phyloP scores from a whole-genome alignment of 371 early-diverging fungal species.

The Apophysomyces ossiformis region DNA sequence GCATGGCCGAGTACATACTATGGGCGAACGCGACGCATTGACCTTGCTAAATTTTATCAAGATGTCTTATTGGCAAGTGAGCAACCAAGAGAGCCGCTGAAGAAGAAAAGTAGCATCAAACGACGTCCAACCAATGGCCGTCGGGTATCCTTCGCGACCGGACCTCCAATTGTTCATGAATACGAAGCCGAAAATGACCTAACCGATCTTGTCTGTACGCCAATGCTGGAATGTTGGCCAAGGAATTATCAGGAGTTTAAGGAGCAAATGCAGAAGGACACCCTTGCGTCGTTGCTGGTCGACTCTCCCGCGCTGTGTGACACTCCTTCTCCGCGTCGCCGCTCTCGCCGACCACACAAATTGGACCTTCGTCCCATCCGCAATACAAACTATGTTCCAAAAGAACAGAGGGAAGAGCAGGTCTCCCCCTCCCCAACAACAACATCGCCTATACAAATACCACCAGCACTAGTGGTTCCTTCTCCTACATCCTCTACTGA shows the following conservation, averaged over 20 bases:
- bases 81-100: background rate
- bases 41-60: conserved; percentile 17
- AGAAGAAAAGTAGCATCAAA: conserved; percentile 5
- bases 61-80: conserved; percentile 14
- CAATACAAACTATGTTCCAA: conserved; percentile 8
- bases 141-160: conserved; percentile 36
- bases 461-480: background rate
- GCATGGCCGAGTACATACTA: conserved; percentile 8
- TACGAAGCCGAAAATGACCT: conserved; percentile 38
- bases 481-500: conserved; percentile 7
- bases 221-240: conserved; percentile 5
- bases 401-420: conserved; percentile 2
- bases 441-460: background rate
- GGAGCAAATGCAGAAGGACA: conserved; percentile 3
- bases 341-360: conserved; percentile 4
- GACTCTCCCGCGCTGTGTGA: conserved; percentile 1
- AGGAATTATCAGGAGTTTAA: conserved; percentile 9
- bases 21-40: conserved; percentile 10
- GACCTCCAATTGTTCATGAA: conserved; percentile 40
- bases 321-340: conserved; percentile 5
- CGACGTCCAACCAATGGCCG: conserved; percentile 16
- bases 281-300: background rate
- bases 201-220: background rate
- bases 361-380: conserved; percentile 14
- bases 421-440: background rate